phyloP scores from a whole-genome alignment of 768 basidiomycete genomes.

The Suillus subaureus region DNA sequence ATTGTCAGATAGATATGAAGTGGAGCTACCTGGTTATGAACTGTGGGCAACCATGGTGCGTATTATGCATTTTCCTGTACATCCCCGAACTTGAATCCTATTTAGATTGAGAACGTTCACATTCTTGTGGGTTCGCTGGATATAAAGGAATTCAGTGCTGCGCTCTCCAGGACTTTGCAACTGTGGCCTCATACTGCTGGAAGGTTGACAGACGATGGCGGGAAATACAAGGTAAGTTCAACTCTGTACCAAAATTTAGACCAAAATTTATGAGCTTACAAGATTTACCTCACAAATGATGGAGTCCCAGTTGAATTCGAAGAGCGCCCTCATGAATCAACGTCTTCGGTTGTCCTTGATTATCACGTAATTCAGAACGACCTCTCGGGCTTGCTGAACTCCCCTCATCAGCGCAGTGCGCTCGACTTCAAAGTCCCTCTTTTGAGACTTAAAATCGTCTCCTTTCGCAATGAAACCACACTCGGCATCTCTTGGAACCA shows the following conservation, averaged over 20 bases:
- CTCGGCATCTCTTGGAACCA: conserved; percentile 38
- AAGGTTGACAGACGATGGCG: conserved; percentile 15
- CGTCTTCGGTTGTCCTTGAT: conserved; percentile 17
- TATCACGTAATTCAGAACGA: conserved; percentile 31
- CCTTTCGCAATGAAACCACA: conserved; percentile 27
- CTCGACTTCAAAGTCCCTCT: conserved; percentile 23
- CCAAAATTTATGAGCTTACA: conserved; percentile 8
- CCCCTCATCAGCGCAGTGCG: conserved; percentile 13
- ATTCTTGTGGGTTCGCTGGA: conserved; percentile 19
- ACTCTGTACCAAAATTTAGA: not conserved
- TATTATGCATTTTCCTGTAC: not conserved
- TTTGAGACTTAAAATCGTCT: conserved; percentile 29
- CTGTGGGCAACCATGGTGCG: conserved; percentile 22
- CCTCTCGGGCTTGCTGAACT: conserved; percentile 19
- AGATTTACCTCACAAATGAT: conserved; percentile 26
- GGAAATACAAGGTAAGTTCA: conserved; percentile 20
- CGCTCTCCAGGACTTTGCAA: conserved; percentile 25
- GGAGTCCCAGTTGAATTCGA: conserved; percentile 18
- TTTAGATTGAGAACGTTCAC: conserved; percentile 20
- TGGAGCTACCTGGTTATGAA: conserved; percentile 27
- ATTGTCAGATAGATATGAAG: conserved; percentile 9
- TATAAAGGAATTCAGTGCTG: conserved; percentile 19
- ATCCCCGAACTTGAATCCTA: conserved; percentile 6
- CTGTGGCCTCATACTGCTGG: conserved; percentile 29
- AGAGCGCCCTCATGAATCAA: conserved; percentile 10